Conservation (phyloP, 2,329 filamentous ascomycete species). For the Diplodia corticola region DNA sequence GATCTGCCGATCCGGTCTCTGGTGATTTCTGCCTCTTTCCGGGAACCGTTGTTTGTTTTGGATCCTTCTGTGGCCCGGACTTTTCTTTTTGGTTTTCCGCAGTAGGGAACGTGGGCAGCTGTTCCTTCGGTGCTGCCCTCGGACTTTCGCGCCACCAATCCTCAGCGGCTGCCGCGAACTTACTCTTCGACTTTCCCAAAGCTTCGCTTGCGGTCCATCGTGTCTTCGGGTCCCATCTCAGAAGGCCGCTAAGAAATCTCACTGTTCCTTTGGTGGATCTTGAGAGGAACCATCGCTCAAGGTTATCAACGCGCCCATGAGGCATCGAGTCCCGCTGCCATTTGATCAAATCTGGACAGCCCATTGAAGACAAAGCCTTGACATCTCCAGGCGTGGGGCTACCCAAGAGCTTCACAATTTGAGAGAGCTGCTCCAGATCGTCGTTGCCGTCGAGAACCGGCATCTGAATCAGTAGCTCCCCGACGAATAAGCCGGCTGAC, state of each 20-base stretch:
- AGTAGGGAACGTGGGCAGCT: conserved; percentile 39
- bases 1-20: neutral
- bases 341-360: conserved; percentile 26
- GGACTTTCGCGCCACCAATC: conserved; percentile 31
- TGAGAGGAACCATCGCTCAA: conserved; percentile 33
- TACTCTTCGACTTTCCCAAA: conserved; percentile 26
- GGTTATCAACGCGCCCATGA: conserved; percentile 30
- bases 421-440: conserved; percentile 36
- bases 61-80: neutral
- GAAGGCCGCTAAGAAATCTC: conserved; percentile 25
- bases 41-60: neutral
- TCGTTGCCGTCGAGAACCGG: conserved; percentile 35
- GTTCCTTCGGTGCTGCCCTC: conserved; percentile 32
- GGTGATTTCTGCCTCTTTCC: neutral
- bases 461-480: conserved; percentile 23
- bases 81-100: conserved; percentile 29
- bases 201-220: conserved; percentile 31
- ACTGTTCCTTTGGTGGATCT: conserved; percentile 33
- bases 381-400: conserved; percentile 29
- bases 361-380: conserved; percentile 25
- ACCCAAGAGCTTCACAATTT: conserved; percentile 37
- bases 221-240: conserved; percentile 29
- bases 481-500: conserved; percentile 26
- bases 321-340: conserved; percentile 27
- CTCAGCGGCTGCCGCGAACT: conserved; percentile 24